phyloP scores from a whole-genome alignment of 148 eudicot genomes.

The Polygonum maritimum region DNA sequence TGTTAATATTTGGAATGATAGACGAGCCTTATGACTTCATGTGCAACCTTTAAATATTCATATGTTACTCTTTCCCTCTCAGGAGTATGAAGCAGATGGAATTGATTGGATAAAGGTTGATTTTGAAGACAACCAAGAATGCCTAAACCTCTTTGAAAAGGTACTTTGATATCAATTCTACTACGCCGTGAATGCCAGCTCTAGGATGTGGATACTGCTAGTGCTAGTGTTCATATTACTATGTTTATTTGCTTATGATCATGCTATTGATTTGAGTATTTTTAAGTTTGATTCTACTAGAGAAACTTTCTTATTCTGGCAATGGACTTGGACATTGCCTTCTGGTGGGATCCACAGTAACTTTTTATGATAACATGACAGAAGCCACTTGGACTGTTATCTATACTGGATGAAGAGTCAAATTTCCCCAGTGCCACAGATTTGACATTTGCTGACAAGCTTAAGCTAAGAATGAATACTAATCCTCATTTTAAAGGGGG shows the following conservation, averaged over 20 bases:
- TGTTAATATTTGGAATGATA: neutral
- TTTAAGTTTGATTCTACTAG: neutral
- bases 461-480: slow-evolving; percentile 59
- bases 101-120: slow-evolving; percentile 86
- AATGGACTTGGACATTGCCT: neutral
- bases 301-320: neutral
- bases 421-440: slow-evolving; percentile 68
- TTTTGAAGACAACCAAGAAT: slow-evolving; percentile 85
- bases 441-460: slow-evolving; percentile 73
- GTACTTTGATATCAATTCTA: slow-evolving; percentile 22
- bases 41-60: neutral
- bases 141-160: slow-evolving; percentile 92
- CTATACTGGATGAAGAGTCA: slow-evolving; percentile 85
- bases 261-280: neutral
- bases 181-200: neutral
- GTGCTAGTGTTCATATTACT: neutral
- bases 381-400: slow-evolving; percentile 77
- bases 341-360: neutral
- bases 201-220: neutral
- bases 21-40: neutral
- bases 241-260: neutral
- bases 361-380: slow-evolving; percentile 9
- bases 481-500: slow-evolving; percentile 65
- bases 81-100: slow-evolving; percentile 93
- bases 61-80: slow-evolving; percentile 1